phyloP scores from a whole-genome alignment of 176 grass and related monocot genomes.

The Microstegium vimineum region DNA sequence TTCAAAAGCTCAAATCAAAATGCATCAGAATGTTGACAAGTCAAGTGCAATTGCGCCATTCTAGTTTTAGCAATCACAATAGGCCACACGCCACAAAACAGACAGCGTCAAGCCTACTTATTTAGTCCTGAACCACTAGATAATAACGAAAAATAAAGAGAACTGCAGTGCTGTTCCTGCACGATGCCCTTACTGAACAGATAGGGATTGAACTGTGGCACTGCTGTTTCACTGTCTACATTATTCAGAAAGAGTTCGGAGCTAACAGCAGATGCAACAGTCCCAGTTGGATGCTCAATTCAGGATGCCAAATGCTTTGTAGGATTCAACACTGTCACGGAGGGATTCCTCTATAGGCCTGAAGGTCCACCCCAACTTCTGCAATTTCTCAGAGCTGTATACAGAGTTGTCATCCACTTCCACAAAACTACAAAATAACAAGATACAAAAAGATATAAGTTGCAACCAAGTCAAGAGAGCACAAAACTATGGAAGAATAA shows the following conservation, averaged over 20 bases:
- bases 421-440: constrained; percentile 24
- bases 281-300: constrained; percentile 12
- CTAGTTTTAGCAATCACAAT: background rate
- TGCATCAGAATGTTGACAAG: background rate
- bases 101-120: background rate
- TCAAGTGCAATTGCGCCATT: background rate
- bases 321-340: constrained; percentile 44
- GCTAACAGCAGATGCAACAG: background rate
- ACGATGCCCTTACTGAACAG: background rate
- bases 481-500: background rate
- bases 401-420: constrained; percentile 19
- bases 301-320: constrained; percentile 23
- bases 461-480: background rate
- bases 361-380: constrained; percentile 42
- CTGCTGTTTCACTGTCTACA: background rate
- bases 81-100: background rate
- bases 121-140: too few relatives aligned
- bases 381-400: constrained; percentile 33
- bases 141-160: too few relatives aligned
- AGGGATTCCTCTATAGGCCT: constrained; percentile 42
- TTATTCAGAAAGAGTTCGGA: background rate
- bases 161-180: too few relatives aligned
- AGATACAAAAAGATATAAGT: background rate
- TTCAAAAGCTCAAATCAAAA: too few relatives aligned
- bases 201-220: background rate